Conservation (phyloP, 2,329 filamentous ascomycete genomes). For the Fusarium tuaranense region DNA sequence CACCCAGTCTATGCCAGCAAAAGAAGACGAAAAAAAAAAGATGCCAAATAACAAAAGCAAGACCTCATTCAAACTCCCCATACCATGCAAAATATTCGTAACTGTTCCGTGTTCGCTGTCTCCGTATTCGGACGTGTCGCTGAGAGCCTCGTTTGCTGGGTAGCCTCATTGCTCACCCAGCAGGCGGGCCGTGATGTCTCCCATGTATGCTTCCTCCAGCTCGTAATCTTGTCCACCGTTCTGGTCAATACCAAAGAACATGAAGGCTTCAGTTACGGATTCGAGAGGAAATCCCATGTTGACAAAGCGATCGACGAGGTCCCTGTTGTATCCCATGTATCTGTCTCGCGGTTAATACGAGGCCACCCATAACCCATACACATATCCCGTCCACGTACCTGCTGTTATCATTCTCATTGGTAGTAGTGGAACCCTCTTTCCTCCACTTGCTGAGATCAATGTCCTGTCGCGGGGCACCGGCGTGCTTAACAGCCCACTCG, state of each 20-base stretch:
- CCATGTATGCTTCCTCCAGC: constrained; percentile 90
- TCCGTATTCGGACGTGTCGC: constrained; percentile 6
- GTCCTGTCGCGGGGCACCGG: constrained; percentile 73
- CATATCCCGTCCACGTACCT: constrained; percentile 44
- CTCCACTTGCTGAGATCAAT: constrained; percentile 57
- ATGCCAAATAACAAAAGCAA: constrained; percentile 4
- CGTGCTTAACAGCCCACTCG: constrained; percentile 90
- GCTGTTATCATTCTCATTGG: constrained; percentile 29
- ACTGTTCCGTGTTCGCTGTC: constrained; percentile 6
- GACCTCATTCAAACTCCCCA: constrained; percentile 38
- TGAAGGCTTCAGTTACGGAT: constrained; percentile 86
- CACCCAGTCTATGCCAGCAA: constrained; percentile 24
- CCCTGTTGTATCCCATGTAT: constrained; percentile 89
- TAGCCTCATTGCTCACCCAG: constrained; percentile 75
- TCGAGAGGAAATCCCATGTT: constrained; percentile 93
- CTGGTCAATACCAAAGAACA: constrained; percentile 82
- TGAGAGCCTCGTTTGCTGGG: background rate
- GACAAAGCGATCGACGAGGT: constrained; percentile 85
- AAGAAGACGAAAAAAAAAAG: background rate
- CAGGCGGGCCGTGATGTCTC: constrained; percentile 86
- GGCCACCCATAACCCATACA: background rate
- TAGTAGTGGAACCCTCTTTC: constrained; percentile 61
- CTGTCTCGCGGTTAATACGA: constrained; percentile 54
- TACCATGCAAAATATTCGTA: constrained; percentile 34
- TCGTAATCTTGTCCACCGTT: constrained; percentile 84